Evolutionary conservation across 208 protist species (phyloP).

Genomic region (Endotrypanum monterogeii): DNA sequence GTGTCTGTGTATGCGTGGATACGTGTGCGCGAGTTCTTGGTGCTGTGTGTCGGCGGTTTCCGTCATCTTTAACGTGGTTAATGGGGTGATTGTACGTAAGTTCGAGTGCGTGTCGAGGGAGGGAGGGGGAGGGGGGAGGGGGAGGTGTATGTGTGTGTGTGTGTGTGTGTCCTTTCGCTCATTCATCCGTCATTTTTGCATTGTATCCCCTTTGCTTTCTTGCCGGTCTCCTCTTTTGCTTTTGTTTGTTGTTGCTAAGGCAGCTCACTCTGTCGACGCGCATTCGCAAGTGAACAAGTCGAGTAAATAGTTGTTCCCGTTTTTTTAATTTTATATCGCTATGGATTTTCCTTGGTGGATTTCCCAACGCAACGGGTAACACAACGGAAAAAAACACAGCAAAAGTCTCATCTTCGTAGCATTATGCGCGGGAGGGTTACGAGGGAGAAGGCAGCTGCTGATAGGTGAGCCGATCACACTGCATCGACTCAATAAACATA

Average conservation of each 20-base stretch:
- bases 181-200: not conserved
- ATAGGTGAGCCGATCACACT: not conserved
- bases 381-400: not conserved
- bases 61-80: not conserved
- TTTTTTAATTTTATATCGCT: not conserved
- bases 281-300: not conserved
- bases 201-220: too few relatives aligned
- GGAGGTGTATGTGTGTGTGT: too few relatives aligned
- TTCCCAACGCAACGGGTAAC: not conserved
- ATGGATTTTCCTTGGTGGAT: not conserved
- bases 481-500: not conserved
- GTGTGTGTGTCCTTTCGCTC: not conserved
- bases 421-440: not conserved
- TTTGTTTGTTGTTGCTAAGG: not conserved
- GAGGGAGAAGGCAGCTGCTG: not conserved
- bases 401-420: not conserved
- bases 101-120: not conserved
- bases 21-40: too few relatives aligned
- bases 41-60: not conserved
- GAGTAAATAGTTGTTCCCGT: constrained; percentile 2
- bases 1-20: not conserved
- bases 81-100: not conserved
- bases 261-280: not conserved
- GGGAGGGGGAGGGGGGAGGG: not conserved
- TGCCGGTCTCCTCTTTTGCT: not conserved